Evolutionary conservation across 2,329 filamentous ascomycete species (phyloP).

Genomic region (Hansfordia pulvinata): DNA sequence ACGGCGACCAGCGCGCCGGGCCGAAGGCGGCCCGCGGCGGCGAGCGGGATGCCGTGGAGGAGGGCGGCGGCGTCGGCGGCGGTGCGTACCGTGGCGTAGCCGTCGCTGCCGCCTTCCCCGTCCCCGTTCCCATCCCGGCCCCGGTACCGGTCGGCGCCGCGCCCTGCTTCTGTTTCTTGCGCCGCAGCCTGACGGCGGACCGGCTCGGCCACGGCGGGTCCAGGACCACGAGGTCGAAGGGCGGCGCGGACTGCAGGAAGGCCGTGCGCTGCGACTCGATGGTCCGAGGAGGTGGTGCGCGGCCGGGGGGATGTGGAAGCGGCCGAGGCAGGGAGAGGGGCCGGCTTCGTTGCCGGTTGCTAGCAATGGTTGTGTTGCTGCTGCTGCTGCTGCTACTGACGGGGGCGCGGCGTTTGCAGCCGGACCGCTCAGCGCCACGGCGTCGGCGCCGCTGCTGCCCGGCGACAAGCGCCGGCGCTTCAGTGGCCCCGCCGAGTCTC

Average conservation of each 20-base stretch:
- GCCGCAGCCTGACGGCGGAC: constrained; percentile 54
- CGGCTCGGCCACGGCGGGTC: constrained; percentile 77
- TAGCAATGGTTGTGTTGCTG: too few relatives aligned
- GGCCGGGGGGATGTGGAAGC: constrained; percentile 27
- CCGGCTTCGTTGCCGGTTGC: too few relatives aligned
- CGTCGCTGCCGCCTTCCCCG: too few relatives aligned
- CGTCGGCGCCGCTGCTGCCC: too few relatives aligned
- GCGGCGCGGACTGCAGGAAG: constrained; percentile 28
- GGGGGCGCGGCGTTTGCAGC: too few relatives aligned
- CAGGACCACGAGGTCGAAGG: constrained; percentile 55
- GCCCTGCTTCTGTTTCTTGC: too few relatives aligned
- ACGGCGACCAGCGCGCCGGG: constrained; percentile 48
- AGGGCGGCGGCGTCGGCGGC: constrained; percentile 32
- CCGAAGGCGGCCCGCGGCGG: constrained; percentile 36
- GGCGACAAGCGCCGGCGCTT: too few relatives aligned
- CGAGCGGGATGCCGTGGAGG: constrained; percentile 41
- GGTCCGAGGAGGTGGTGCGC: constrained; percentile 34
- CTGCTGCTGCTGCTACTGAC: too few relatives aligned
- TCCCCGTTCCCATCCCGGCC: too few relatives aligned
- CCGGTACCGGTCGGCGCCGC: too few relatives aligned
- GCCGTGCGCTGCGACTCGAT: constrained; percentile 24
- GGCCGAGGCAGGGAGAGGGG: too few relatives aligned
- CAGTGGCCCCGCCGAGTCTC: neutral
- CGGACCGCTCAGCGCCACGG: too few relatives aligned
- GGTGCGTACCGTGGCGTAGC: constrained; percentile 32